A percentile compares a stretch with the other conserved stretches of the same genome.
phyloP scores from a whole-genome alignment of 2,329 filamentous ascomycete genomes.

The Ophiostoma sp. region DNA sequence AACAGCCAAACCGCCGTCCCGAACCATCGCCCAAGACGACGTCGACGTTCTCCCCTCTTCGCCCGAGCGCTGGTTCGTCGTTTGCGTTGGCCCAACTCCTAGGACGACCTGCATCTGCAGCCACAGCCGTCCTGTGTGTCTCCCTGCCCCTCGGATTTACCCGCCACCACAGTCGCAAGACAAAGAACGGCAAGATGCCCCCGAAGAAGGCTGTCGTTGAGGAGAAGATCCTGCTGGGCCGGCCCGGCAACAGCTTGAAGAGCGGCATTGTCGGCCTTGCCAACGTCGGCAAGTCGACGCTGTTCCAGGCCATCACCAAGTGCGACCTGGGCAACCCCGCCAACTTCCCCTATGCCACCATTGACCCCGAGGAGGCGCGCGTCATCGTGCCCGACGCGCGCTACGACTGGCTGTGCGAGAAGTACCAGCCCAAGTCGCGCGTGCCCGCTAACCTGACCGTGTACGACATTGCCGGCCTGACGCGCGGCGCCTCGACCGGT shows the following conservation, averaged over 20 bases:
- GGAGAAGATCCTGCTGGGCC: conserved; percentile 93
- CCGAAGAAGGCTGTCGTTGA: conserved; percentile 89
- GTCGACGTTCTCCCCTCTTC: conserved; percentile 37
- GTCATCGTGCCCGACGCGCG: conserved; percentile 95
- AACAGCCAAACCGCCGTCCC: conserved; percentile 25
- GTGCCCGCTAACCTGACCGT: conserved; percentile 98
- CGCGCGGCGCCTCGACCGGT: conserved; percentile 91
- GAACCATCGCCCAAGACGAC: conserved; percentile 32
- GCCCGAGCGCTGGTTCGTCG: conserved; percentile 23
- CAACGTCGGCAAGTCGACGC: conserved; percentile 98
- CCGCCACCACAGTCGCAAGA: conserved; percentile 40
- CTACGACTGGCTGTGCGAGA: conserved; percentile 90
- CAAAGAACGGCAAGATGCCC: conserved; percentile 68
- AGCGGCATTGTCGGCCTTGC: conserved; percentile 99
- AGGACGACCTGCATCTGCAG: conserved; percentile 8
- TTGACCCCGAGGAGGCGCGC: conserved; percentile 95
- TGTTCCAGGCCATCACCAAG: conserved; percentile 99
- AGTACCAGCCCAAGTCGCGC: conserved; percentile 95
- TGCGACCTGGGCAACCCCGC: conserved; percentile 95
- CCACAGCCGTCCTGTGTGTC: neutral
- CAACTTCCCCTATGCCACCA: conserved; percentile 99
- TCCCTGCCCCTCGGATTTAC: neutral
- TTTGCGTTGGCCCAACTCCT: neutral
- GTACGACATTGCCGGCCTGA: conserved; percentile 97
- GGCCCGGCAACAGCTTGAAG: conserved; percentile 97